Percentiles rank a stretch among this genome's conserved stretches.
Evolutionary conservation across 495 filamentous ascomycete species (phyloP).

Genomic region (Lasiosphaeria hispida): DNA sequence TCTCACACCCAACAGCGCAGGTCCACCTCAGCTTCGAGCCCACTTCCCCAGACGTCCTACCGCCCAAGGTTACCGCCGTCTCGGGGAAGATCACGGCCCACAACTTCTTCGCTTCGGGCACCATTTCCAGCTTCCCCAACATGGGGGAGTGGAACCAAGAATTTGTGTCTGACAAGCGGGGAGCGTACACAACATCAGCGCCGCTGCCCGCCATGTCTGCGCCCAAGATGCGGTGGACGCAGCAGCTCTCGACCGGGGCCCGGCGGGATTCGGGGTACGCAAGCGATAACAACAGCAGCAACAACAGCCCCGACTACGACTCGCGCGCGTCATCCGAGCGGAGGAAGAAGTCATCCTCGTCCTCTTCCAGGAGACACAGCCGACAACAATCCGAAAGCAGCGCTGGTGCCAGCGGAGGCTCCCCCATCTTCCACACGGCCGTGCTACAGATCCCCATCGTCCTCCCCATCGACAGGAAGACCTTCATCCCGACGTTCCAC

Average conservation of each 20-base stretch:
- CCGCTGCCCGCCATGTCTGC: conserved; percentile 65
- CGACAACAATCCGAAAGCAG: not conserved
- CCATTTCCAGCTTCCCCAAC: conserved; percentile 54
- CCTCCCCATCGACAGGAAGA: conserved; percentile 62
- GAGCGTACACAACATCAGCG: conserved; percentile 63
- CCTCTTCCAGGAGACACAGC: too few species aligned
- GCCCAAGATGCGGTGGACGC: conserved; percentile 63
- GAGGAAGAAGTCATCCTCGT: too few species aligned
- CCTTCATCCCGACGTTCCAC: conserved; percentile 86
- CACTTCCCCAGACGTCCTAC: conserved; percentile 50
- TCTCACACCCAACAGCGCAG: conserved; percentile 58
- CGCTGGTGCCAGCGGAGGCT: not conserved
- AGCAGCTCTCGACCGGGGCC: conserved; percentile 37
- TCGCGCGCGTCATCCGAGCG: not conserved
- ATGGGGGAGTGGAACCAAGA: conserved; percentile 47
- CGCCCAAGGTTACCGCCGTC: conserved; percentile 67
- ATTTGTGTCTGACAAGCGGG: conserved; percentile 50
- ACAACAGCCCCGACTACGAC: not conserved
- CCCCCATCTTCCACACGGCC: conserved; percentile 58
- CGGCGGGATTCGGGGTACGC: conserved; percentile 62
- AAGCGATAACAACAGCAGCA: conserved; percentile 28
- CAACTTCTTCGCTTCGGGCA: conserved; percentile 65
- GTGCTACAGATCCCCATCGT: conserved; percentile 70
- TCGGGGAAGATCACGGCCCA: conserved; percentile 67
- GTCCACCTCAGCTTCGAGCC: conserved; percentile 75